Base-by-base conservation (phyloP, 2,329 filamentous ascomycete species). In the Venturia nashicola region DNA sequence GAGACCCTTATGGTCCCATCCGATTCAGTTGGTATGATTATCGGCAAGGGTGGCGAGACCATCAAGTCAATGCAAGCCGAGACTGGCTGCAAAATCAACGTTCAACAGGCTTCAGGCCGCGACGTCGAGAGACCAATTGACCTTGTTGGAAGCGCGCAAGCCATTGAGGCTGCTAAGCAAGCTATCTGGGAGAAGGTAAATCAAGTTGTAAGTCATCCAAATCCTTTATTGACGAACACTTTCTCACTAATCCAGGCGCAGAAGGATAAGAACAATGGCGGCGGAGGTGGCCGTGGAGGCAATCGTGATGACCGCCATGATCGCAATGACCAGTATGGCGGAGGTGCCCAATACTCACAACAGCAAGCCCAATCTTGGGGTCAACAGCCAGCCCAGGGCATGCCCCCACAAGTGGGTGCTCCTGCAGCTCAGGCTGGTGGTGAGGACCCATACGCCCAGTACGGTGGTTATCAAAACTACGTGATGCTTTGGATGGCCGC, bases 21-120 rank as follows among this genome's bases (percentile, higher is more conserved):
- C 27, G 91, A 96, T 73, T 89, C 91, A 6, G 91, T 96, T 63
- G 91, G 91, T 66, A 96, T 96, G 91, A 96, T 96, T 68, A 96
- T 96, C 66, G 91, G 92, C 68, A 96, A 96, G 79, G 89, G 80
- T 81, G 91, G 91, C 68, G 91, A 96, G 77, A 95, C 91, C 0
- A 96, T 96, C 72, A 91, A 92, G 68, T 90, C 96, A 69, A 95
- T 96, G 87, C 91, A 96, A 75, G 88, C 86, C 71, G 83, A 80
- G 40, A 94, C 90, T 5, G 89, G 90, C 57, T 96, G 92, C 82
- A 96, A 96, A 78, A 96, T 96, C 79, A 96, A 96, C 70, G 91
- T 96, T 34, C 89, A 90, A 40, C 89, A 90, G 70, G 87, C 90
- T 8, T 87, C 86, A 43, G 88, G 88, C 18, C 87, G 88, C 61